Base-by-base conservation (phyloP, 2,329 filamentous ascomycete species). In the Tolypocladium inflatum region DNA sequence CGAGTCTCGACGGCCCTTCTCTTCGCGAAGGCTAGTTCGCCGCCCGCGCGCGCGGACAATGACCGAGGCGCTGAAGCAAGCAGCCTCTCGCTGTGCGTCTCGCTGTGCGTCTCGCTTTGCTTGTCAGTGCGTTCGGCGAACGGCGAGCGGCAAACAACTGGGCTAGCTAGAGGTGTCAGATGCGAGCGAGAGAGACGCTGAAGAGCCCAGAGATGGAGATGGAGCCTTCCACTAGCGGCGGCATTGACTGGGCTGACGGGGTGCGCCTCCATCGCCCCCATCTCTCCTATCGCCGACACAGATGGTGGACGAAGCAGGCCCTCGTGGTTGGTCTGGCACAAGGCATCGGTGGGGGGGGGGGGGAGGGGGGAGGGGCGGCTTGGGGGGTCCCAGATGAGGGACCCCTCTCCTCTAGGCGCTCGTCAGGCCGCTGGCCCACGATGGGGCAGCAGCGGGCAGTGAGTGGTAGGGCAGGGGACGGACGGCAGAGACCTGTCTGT, bases 241-340 rank as follows among this genome's bases (percentile, higher is more conserved):
- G 59, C 59, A 58, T 41, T 60, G 56, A 52, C 26, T 50, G 50
- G 58, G 58, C 33, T 57, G 58, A 57, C 51, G n/a, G 57, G 50
- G 54, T 57, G 56, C 51, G 55, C 56, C 56, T 58, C 58, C 54
- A 60, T 59, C 59, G 55, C 58, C 60, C 55, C 54, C 57, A 58
- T 54, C 55, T 56, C 55, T 53, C 58, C 57, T 55, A 57, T 61
- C 59, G 56, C 58, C 61, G 55, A 56, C 57, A n/a, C 55, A 30
- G 26, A 42, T 43, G 55, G 56, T 33, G 56, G 42, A 54, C 26
- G 33, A 52, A 15, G 48, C 48, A 33, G 50, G 17, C 13, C 33
- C 19, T n/a, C 21, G 41, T 26, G 55, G 30, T 45, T 50, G 41
- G 41, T 41, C 55, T 56, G 42, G 55, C 38, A 17, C 23, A 33